Base-by-base conservation (phyloP, 2,329 filamentous ascomycete species). In the Penicillium occitanis region DNA sequence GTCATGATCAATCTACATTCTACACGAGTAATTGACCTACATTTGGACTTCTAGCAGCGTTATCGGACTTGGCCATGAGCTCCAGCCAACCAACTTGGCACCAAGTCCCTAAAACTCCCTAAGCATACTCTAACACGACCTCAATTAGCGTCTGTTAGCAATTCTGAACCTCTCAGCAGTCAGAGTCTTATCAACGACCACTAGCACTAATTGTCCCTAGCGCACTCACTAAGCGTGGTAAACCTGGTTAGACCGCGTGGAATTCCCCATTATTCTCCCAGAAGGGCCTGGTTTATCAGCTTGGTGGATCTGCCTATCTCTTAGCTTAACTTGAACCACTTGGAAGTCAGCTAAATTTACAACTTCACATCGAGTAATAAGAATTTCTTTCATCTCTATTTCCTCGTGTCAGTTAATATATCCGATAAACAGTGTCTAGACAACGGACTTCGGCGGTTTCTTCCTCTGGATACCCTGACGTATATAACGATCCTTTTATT, bases 311-410 rank as follows among this genome's bases (percentile, higher is more conserved):
- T 17, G 28, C 6, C 40, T 37, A 35, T 61, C 42, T 35, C 44
- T 48, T 35, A 37, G 25, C 40, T 48, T 33, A 4, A 30, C n/a
- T 33, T 11, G 50, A 4, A 53, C 17, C 50, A 28, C 22, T 51
- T 4, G 19, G 25, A 13, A 13, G 19, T 30, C 37, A 42, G 25
- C 46, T 50, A 6, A n/a, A 53, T 37, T 62, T 62, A 62, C 60
- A 62, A 8, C 60, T 62, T 62, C 42, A 40, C 42, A 62, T 62
- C 60, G 60, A 62, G 60, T 62, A 62, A 62, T 51, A 62, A 46
- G 28, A 61, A 44, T 61, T 48, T 61, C 22, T 19, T 11, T 22
- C 51, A 13, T 55, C 30, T 5, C 30, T 35, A 13, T 7, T 55
- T 35, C n/a, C n/a, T 55, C 35, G 11, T 35, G n/a, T 40, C 53